Conservation (phyloP, 441 rosid genomes). For the Erysimum cheiri region DNA sequence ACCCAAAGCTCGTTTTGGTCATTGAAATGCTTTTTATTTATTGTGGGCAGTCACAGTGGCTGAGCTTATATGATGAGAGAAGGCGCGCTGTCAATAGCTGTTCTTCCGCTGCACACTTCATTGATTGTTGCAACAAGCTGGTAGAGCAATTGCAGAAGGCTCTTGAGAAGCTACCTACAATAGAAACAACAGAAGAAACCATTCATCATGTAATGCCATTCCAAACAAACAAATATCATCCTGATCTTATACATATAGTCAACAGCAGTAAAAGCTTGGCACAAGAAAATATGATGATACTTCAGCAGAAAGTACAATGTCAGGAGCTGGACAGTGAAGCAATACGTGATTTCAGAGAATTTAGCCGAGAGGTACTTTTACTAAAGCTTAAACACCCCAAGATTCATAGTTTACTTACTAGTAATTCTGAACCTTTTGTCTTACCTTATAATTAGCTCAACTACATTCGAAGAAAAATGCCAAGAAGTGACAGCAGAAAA, state of each 20-base stretch:
- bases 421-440: slow-evolving; percentile 7
- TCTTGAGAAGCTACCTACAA: slow-evolving; percentile 18
- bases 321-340: slow-evolving; percentile 28
- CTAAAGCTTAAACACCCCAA: background rate
- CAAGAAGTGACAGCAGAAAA: slow-evolving; percentile 20
- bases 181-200: slow-evolving; percentile 3
- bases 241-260: background rate
- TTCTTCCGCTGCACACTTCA: background rate
- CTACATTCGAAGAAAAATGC: background rate
- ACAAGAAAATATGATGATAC: slow-evolving; percentile 12
- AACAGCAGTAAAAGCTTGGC: slow-evolving; percentile 14
- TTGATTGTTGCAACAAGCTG: background rate
- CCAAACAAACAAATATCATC: slow-evolving; percentile 16
- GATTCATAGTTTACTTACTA: slow-evolving; percentile 5
- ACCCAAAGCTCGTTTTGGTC: background rate
- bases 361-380: background rate
- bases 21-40: background rate
- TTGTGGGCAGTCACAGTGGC: slow-evolving; percentile 10
- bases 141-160: slow-evolving; percentile 8
- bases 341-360: background rate
- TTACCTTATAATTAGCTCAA: slow-evolving; percentile 11
- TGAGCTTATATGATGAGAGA: background rate
- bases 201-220: slow-evolving; percentile 11
- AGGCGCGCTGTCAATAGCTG: background rate
- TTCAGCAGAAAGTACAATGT: slow-evolving; percentile 21